A percentile compares a stretch with the other conserved stretches of the same genome.
phyloP scores from a whole-genome alignment of 176 grass and related monocot genomes.

The Musa acuminata region DNA sequence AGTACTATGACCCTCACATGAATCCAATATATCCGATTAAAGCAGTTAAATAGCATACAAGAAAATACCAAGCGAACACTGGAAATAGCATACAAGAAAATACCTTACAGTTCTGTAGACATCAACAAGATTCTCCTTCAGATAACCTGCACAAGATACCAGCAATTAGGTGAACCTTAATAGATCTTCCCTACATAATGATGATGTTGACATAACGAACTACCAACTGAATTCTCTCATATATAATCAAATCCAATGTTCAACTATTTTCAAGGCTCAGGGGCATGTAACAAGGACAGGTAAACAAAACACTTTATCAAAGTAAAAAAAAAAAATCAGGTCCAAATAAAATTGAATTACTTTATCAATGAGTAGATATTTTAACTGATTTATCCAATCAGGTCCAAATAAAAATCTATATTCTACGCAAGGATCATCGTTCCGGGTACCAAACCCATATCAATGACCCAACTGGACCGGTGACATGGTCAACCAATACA shows the following conservation, averaged over 20 bases:
- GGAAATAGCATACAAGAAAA: background rate
- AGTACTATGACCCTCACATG: background rate
- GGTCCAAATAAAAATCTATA: background rate
- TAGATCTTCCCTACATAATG: constrained; percentile 7
- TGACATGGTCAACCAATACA: too few relatives aligned
- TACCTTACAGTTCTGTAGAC: constrained; percentile 65
- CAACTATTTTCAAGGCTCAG: background rate
- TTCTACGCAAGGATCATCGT: too few relatives aligned
- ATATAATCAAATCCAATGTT: too few relatives aligned
- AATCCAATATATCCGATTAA: too few relatives aligned
- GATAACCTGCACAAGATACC: constrained; percentile 44
- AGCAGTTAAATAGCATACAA: too few relatives aligned
- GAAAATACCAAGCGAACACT: background rate
- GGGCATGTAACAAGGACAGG: background rate
- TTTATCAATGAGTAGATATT: background rate
- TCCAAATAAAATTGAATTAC: too few relatives aligned
- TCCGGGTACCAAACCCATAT: too few relatives aligned
- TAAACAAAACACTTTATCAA: too few relatives aligned
- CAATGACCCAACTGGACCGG: too few relatives aligned
- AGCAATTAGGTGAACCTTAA: constrained; percentile 15
- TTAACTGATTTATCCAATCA: background rate
- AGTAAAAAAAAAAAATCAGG: too few relatives aligned
- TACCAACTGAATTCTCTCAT: too few relatives aligned
- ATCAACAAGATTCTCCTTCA: constrained; percentile 60
- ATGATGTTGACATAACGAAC: background rate